Conservation (phyloP, 1,284 basidiomycete genomes). For the Malassezia equina region DNA sequence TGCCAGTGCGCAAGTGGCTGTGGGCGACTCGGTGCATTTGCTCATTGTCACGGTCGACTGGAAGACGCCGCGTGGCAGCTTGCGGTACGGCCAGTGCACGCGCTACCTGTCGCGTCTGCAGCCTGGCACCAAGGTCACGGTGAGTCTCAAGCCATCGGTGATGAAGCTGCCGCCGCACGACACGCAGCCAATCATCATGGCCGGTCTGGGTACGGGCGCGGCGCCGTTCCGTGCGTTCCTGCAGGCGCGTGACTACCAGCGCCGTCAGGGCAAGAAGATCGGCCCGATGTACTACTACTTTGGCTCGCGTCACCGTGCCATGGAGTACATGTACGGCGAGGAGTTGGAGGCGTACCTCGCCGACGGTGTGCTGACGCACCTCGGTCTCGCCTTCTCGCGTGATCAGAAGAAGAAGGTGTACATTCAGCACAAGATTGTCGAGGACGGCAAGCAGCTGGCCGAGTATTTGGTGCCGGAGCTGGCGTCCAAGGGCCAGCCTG, state of each 20-base stretch:
- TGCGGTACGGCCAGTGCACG: constrained; percentile 88
- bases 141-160: constrained; percentile 94
- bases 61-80: constrained; percentile 67
- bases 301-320: constrained; percentile 82
- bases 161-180: constrained; percentile 90
- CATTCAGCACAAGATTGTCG: constrained; percentile 95
- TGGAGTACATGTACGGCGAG: constrained; percentile 93
- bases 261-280: constrained; percentile 64
- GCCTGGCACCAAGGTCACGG: constrained; percentile 84
- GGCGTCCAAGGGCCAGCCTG: constrained; percentile 52
- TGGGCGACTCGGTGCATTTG: constrained; percentile 85
- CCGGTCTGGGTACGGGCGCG: constrained; percentile 91
- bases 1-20: constrained; percentile 83
- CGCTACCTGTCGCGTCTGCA: constrained; percentile 76
- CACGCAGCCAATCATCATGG: constrained; percentile 90
- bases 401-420: constrained; percentile 85
- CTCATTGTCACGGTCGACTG: constrained; percentile 95
- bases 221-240: constrained; percentile 98
- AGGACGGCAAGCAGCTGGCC: constrained; percentile 70
- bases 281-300: constrained; percentile 97
- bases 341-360: constrained; percentile 62
- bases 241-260: constrained; percentile 79
- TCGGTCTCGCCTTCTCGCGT: constrained; percentile 91
- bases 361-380: constrained; percentile 72
- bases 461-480: constrained; percentile 48